Evolutionary conservation across 2,329 filamentous ascomycete genomes (phyloP), one percentile per base, ranked within the genome.

Genomic region (Cladosporium sp.): DNA sequence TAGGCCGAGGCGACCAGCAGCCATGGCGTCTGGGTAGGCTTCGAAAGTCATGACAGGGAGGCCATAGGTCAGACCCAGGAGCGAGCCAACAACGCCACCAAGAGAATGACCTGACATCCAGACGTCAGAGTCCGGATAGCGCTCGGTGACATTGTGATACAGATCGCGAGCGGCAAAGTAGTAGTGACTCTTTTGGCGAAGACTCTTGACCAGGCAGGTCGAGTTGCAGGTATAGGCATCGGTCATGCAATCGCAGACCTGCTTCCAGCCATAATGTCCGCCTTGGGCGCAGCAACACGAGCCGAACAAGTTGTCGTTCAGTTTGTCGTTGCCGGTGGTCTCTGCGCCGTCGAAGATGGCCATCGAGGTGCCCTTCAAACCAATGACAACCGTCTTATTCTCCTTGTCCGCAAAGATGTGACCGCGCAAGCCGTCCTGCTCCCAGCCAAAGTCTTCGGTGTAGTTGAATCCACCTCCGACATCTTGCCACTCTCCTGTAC

Each of bases 261-360:
- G 90, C 66, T 91, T 88, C 89, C 92, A 97, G 18, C 93, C 88
- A 80, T 90, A 93, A 70, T 92, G 92, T 0, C 92, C 92, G 72
- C 95, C 93, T 79, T 96, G 92, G 4, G 88, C 94, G 78, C 93
- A 98, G 78, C 94, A 98, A 79, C 93, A 98, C 76, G 93, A 95
- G 81, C 97, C 97, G 79, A 96, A 96, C n/a, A 98, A 83, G 76
- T 98, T 98, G 79, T 98, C 94, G 77, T 97, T 98, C 74, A 92
- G 84, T 80, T 97, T 97, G 80, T 98, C 94, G 71, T 96, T 96
- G 30, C 92, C 96, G 0, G 93, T 97, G 1, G 93, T 97, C 59
- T 92, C 93, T 36, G 93, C 91, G 18, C 94, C 94, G 76, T 97
- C 93, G 75, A 96, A 97, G 4, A 97, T 89, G 14, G 94, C 93